Conservation (phyloP, 345 rosid genomes). For the Pugionium dolabratum region DNA sequence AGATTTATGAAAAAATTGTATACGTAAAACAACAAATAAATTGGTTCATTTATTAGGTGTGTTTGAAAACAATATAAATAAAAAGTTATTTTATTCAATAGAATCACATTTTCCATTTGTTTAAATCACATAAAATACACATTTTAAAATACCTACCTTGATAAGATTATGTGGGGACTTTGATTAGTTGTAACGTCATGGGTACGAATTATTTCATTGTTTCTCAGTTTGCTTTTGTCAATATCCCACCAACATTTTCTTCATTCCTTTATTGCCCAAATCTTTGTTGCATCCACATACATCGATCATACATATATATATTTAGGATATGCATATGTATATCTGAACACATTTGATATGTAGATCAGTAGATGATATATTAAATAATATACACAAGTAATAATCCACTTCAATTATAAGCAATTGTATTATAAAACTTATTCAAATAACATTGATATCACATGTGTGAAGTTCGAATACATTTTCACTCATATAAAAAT, state of each 20-base stretch:
- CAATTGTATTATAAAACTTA: constrained; percentile 18
- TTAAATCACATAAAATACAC: no score
- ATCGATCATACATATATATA: constrained; percentile 3
- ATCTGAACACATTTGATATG: constrained; percentile 3
- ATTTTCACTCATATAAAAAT: no score
- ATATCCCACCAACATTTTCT: constrained; percentile 40
- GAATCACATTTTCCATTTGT: no score
- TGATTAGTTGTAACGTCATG: constrained; percentile 43
- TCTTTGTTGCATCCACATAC: constrained; percentile 34
- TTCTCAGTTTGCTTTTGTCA: constrained; percentile 31
- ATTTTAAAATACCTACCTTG: constrained; percentile 33
- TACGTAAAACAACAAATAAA: no score
- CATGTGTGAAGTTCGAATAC: no score
- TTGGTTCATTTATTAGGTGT: no score
- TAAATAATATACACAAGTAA: not conserved
- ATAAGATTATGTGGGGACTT: constrained; percentile 44
- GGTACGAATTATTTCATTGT: constrained; percentile 37
- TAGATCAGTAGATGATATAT: not conserved
- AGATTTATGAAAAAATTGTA: no score
- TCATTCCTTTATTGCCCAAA: constrained; percentile 37
- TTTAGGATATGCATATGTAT: not conserved
- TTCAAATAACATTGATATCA: no score
- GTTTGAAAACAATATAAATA: no score
- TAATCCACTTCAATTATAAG: constrained; percentile 1
- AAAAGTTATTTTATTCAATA: no score